Conservation (phyloP, 2,329 filamentous ascomycete species). For the Cercospora sp. region DNA sequence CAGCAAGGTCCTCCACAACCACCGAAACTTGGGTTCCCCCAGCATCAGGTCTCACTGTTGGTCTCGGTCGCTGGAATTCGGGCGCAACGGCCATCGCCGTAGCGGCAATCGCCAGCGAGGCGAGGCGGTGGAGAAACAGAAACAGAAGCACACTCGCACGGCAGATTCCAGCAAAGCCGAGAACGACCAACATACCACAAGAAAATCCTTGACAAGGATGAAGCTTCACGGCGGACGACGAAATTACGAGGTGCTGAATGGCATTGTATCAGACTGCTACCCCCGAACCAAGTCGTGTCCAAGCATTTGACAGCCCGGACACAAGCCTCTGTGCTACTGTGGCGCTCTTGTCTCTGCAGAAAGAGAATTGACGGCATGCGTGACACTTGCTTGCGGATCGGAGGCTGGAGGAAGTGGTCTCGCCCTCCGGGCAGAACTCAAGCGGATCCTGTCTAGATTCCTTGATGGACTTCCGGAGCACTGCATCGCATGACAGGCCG, state of each 20-base stretch:
- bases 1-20: background rate
- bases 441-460: too few relatives aligned
- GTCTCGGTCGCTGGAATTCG: background rate
- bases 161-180: background rate
- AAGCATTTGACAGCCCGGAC: background rate
- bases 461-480: too few relatives aligned
- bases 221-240: too few relatives aligned
- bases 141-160: background rate
- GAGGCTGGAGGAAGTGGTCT: background rate
- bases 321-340: background rate
- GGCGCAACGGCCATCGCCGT: background rate
- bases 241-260: background rate
- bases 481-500: too few relatives aligned
- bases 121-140: background rate
- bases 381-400: background rate
- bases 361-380: background rate
- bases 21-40: background rate
- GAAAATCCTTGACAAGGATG: background rate
- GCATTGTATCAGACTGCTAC: constrained; percentile 14
- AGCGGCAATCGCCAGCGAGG: background rate
- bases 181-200: background rate
- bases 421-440: too few relatives aligned
- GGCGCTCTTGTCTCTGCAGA: background rate
- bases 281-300: background rate
- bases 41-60: background rate